Evolutionary conservation across 768 basidiomycete genomes (phyloP).

Genomic region (Serendipita vermifera): DNA sequence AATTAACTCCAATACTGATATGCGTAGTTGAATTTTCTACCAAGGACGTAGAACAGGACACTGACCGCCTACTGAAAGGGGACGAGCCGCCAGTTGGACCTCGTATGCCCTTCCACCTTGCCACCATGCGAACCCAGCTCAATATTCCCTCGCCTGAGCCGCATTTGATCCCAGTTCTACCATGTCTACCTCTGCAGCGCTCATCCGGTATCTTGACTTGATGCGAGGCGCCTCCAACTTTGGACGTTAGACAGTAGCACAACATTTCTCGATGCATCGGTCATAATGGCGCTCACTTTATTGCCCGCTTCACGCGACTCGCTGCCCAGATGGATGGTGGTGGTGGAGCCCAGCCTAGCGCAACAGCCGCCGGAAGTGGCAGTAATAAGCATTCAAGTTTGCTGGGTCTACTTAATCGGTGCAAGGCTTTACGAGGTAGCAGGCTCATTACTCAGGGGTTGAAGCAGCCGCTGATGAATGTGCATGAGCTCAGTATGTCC

Average conservation of each 20-base stretch:
- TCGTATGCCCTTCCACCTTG: too few relatives aligned
- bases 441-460: conserved; percentile 82
- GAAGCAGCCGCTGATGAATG: conserved; percentile 88
- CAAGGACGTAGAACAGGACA: conserved; percentile 68
- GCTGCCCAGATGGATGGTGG: too few relatives aligned
- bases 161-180: conserved; percentile 65
- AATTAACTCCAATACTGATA: too few relatives aligned
- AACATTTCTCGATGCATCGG: conserved; percentile 90
- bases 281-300: conserved; percentile 76
- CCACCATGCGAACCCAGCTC: too few relatives aligned
- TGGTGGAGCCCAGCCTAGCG: too few relatives aligned
- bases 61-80: conserved; percentile 52
- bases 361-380: too few relatives aligned
- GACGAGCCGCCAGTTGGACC: conserved; percentile 30
- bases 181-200: conserved; percentile 59
- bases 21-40: conserved; percentile 66
- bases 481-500: conserved; percentile 78
- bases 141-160: too few relatives aligned
- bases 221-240: conserved; percentile 65
- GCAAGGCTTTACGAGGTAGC: conserved; percentile 91
- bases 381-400: conserved; percentile 64
- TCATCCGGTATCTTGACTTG: conserved; percentile 71
- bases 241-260: conserved; percentile 63
- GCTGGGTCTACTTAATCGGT: conserved; percentile 82
- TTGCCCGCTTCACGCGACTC: conserved; percentile 58